Percentiles rank a stretch among this genome's conserved stretches.
These are phyloP conservation scores for Funneliformis mosseae DNA, from an alignment of 192 early-diverging fungal genomes.

Conservation along the genomic window DNA sequence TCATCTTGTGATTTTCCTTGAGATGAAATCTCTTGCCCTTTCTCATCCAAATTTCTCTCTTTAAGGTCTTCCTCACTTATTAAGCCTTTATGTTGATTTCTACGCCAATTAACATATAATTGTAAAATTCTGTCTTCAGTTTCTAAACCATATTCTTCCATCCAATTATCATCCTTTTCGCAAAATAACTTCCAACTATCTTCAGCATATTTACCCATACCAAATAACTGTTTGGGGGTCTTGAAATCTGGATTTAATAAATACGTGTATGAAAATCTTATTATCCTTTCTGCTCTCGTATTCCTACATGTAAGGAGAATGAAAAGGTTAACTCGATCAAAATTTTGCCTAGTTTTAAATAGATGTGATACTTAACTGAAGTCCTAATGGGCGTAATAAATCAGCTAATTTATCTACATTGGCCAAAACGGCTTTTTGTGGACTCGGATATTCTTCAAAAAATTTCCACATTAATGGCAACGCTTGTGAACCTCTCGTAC, in stretches of 20 bases:
- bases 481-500: conserved; percentile 18
- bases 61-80: neutral
- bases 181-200: conserved; percentile 35
- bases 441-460: conserved; percentile 26
- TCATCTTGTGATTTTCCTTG: no score
- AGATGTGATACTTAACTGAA: conserved; percentile 27
- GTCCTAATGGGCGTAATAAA: conserved; percentile 29
- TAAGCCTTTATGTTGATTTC: neutral
- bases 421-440: conserved; percentile 22
- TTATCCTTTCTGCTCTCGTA: conserved; percentile 17
- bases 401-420: neutral
- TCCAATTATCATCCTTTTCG: conserved; percentile 31
- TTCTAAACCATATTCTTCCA: neutral
- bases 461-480: conserved; percentile 33
- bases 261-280: conserved; percentile 29
- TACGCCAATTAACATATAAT: conserved; percentile 28
- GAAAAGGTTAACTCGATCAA: neutral
- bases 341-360: neutral
- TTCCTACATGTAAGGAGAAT: conserved; percentile 8
- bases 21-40: no score
- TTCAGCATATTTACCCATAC: conserved; percentile 35
- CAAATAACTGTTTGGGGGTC: conserved; percentile 25
- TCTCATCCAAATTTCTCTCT: neutral
- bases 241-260: conserved; percentile 18
- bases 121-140: conserved; percentile 28